Base-by-base conservation (phyloP, 2,329 filamentous ascomycete species). In the Aspergillus fischeri region DNA sequence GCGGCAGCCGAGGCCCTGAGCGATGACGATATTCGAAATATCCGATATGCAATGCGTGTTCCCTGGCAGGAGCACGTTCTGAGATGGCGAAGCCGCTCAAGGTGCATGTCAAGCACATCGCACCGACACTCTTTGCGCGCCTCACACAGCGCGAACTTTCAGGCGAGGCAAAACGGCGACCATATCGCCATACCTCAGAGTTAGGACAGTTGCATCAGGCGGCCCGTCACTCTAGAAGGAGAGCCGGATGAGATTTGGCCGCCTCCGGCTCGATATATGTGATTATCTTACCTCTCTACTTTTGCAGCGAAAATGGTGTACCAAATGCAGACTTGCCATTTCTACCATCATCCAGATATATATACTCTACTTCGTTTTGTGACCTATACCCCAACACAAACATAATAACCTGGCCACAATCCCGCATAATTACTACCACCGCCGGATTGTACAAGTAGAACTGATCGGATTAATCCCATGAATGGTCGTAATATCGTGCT, bases 151-250 rank as follows among this genome's bases (percentile, higher is more conserved):
- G 61, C 20, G 54, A 65, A 57, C 59, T 65, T 29, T 10, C 50
- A 32, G 55, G 55, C 21, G 60, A 63, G 38, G 59, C 54, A n/a
- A 62, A 54, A 57, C 35, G 57, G 11, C 52, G 55, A 53, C 61
- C 63, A 28, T 65, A 65, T 59, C 60, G 63, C 27, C 21, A 60
- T 55, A 62, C 57, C 21, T 62, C 63, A n/a, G 60, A 65, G 54
- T 51, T 64, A 48, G 53, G 42, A 25, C 51, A 25, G 51, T 53
- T 65, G 52, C 61, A 63, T 57, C 51, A 53, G 47, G 60, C 56
- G 20, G 53, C 51, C n/a, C 28, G 54, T 25, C n/a, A 54, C 21
- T 58, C 57, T 49, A 27, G 42, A 29, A 3, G 24, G 50, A 21
- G 45, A 54, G 51, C 27, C 20, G 44, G 54, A 60, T 49, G 48